Percentiles rank a stretch among this genome's conserved stretches.
These are phyloP conservation scores for Fraxinus albicans DNA, from an alignment of 305 asterid species.

Conservation along the genomic window DNA sequence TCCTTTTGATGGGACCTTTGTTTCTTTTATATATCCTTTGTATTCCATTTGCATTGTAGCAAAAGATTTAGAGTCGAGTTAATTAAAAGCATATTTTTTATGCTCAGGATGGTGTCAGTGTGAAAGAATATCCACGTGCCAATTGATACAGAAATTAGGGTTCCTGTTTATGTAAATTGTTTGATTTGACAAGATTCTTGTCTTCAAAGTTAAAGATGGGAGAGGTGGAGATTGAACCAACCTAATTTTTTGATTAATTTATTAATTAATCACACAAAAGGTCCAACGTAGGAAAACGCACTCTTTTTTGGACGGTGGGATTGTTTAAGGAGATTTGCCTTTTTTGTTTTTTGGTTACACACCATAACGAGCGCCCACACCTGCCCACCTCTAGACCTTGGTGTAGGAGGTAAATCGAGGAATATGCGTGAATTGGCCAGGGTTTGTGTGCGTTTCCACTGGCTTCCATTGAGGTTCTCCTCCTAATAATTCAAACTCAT, in stretches of 20 bases:
- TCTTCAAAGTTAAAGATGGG: constrained; percentile 41
- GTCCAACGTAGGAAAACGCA: background rate
- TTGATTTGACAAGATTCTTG: constrained; percentile 75
- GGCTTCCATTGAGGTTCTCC: too few species aligned
- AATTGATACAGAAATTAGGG: constrained; percentile 27
- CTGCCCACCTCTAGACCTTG: too few species aligned
- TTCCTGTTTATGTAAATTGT: constrained; percentile 3
- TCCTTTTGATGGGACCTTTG: constrained; percentile 15
- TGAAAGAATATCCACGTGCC: constrained; percentile 45
- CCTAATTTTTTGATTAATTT: constrained; percentile 9
- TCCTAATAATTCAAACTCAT: too few species aligned
- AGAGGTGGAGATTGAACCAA: constrained; percentile 30
- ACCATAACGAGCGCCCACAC: too few species aligned
- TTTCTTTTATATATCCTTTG: constrained; percentile 17
- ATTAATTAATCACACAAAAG: background rate
- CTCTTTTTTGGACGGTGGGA: background rate
- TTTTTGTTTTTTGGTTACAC: too few species aligned
- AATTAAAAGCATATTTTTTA: constrained; percentile 30
- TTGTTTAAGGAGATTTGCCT: too few species aligned
- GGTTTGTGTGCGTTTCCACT: too few species aligned
- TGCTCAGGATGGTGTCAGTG: background rate
- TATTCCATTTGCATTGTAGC: constrained; percentile 20
- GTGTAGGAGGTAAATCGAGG: too few species aligned
- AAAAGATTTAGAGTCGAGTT: background rate
- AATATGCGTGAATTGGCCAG: too few species aligned